Evolutionary conservation across 805 yeast genomes (phyloP).

Genomic region (Ascoidea tarda): DNA sequence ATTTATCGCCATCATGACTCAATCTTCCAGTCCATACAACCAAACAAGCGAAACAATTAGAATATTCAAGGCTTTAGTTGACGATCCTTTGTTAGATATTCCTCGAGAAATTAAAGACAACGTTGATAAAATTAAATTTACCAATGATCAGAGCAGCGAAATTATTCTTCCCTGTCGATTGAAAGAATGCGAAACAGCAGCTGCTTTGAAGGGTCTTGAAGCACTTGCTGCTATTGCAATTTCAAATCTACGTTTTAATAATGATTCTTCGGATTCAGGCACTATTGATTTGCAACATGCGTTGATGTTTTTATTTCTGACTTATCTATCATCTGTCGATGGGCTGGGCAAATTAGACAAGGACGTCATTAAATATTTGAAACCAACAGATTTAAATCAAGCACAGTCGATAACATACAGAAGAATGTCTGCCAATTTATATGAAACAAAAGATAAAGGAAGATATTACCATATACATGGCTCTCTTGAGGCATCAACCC

Average conservation of each 20-base stretch:
- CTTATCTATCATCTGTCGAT: no score
- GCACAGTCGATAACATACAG: conserved; percentile 18
- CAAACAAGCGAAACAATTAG: conserved; percentile 9
- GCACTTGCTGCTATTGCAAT: conserved; percentile 13
- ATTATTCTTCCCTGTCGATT: conserved; percentile 16
- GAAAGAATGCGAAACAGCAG: conserved; percentile 14
- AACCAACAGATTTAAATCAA: conserved; percentile 11
- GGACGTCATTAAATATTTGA: conserved; percentile 1
- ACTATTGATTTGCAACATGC: no score
- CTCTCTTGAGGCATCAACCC: conserved; percentile 18
- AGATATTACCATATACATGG: conserved; percentile 21
- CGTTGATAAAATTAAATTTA: conserved; percentile 7
- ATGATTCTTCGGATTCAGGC: no score
- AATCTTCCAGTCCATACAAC: no score
- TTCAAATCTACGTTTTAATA: neutral
- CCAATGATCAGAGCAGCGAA: conserved; percentile 5
- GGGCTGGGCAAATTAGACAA: conserved; percentile 10
- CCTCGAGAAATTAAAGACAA: conserved; percentile 8
- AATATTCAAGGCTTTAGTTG: conserved; percentile 6
- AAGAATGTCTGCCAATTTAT: conserved; percentile 20
- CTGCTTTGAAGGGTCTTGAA: conserved; percentile 17
- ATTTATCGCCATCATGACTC: no score
- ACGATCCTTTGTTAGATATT: conserved; percentile 3
- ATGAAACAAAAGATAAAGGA: conserved; percentile 18
- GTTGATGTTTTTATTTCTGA: no score